Evolutionary conservation across 495 filamentous ascomycete species (phyloP), one percentile per base, ranked within the genome.

Genomic region (Extremus antarcticus): DNA sequence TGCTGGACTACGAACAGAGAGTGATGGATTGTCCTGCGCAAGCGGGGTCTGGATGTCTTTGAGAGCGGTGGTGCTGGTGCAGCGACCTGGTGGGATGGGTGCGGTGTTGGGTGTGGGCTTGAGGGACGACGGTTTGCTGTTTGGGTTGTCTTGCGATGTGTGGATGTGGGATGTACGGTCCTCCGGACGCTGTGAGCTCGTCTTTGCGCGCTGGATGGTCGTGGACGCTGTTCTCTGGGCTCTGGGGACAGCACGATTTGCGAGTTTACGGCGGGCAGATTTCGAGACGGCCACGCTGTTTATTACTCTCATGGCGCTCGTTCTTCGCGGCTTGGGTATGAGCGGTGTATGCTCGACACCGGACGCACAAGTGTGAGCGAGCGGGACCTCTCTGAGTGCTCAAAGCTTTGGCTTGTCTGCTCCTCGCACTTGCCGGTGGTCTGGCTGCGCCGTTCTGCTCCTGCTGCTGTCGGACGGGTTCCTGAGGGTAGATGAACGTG

Each of bases 311-410:
- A 13, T 35, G 29, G 29, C 29, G 29, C 29, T 35, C 29, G 29
- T 7, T n/a, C 23, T 23, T 23, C 23, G 43, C 51, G 54, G 50
- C 48, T 22, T 46, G 39, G 20, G 20, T 13, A 25, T 21, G 46
- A 25, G 9, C 17, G 39, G 35, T 53, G 50, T 19, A 21, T 43
- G 16, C 17, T 25, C 29, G 41, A 1, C 22, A 17, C 45, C 38
- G 59, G 62, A 55, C 47, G 43, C 52, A 54, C 50, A 63, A 55
- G 61, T 59, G 51, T 47, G 55, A 63, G 61, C 3, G 62, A 64
- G 63, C 72, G 76, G 89, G 89, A 88, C 88, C 87, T 90, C 88
- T 90, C 86, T 82, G 86, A 82, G 87, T 89, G 88, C 81, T 95
- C 89, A 95, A 90, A 89, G 89, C 73, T 82, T 87, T 73, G 89